Base-by-base conservation (phyloP, 371 early-diverging fungal species). In the Mortierella sp. region DNA sequence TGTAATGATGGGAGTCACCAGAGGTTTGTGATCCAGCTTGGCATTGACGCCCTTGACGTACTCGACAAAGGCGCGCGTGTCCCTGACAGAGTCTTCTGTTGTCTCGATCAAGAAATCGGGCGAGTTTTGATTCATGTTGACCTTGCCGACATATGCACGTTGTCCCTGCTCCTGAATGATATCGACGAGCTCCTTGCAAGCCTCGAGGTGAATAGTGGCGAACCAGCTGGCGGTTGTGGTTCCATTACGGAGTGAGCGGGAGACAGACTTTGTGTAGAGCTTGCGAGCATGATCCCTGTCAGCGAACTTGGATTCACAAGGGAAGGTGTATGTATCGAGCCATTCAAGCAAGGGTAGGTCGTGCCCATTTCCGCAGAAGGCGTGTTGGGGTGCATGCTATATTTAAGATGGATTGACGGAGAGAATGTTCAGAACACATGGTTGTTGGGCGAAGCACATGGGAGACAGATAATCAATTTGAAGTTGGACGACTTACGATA, bases 81-180 rank as follows among this genome's bases (percentile, higher is more conserved):
- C 89, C 5, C 80, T 54, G 34, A 95, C 60, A 62, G 90, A 92
- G 23, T 74, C 59, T 16, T 84, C 82, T 0, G 91, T 90, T 2
- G 82, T 70, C 73, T 97, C 95, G 19, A 84, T 64, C 71, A 93
- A 91, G 65, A 81, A 84, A 26, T 89, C 88, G 9, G 96, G 96
- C 0, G 90, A 72, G 72, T 95, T 92, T 61, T 89, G 84, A 78
- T 96, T 95, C 98, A 96, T 96, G 85, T 93, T 94, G 62, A 96
- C 96, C 72, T 95, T 95, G 45, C 98, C 98, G n/a, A 97, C 89
- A 73, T 86, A 93, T 16, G 93, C 96, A 49, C 98, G 92, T 78
- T 97, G 96, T 1, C 96, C 98, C 10, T 84, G 72, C 19, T 78
- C 64, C 16, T 82, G 80, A 31, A 94, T 86, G 14, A 89, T 81